Percentiles rank a stretch among this genome's conserved stretches.
Conservation (phyloP, 495 filamentous ascomycete genomes). For the Cladorrhinum samala region DNA sequence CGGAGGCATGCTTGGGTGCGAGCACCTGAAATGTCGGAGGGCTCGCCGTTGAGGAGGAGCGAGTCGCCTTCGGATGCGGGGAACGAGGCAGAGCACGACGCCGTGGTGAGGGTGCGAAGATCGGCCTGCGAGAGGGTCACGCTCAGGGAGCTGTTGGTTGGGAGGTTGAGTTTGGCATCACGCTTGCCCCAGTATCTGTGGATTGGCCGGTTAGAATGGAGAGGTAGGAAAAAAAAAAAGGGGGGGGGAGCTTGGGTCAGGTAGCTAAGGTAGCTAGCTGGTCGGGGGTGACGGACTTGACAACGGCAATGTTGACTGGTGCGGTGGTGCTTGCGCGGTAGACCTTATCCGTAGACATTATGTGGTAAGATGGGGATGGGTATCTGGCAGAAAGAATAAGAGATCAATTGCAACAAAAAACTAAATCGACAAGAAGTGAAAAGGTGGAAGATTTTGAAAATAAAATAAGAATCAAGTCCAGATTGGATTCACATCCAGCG, state of each 20-base stretch:
- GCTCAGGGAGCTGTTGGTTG: slow-evolving; percentile 93
- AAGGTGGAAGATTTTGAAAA: background rate
- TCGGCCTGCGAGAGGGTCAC: slow-evolving; percentile 93
- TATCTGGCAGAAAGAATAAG: background rate
- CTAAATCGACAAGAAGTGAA: background rate
- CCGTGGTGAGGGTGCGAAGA: slow-evolving; percentile 91
- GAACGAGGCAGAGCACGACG: slow-evolving; percentile 78
- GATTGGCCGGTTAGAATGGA: slow-evolving; percentile 12
- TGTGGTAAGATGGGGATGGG: background rate
- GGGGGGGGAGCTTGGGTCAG: slow-evolving; percentile 9
- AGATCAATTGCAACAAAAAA: background rate
- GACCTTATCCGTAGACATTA: slow-evolving; percentile 51
- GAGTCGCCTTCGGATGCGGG: slow-evolving; percentile 54
- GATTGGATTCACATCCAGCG: background rate
- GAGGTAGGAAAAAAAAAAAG: too few species aligned
- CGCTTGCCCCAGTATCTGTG: slow-evolving; percentile 96
- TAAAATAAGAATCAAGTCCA: too few species aligned
- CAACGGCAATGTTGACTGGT: slow-evolving; percentile 97
- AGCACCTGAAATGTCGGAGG: slow-evolving; percentile 77
- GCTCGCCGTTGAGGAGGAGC: slow-evolving; percentile 75
- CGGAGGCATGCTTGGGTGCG: slow-evolving; percentile 88
- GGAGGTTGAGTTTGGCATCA: slow-evolving; percentile 84
- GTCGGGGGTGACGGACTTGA: slow-evolving; percentile 61
- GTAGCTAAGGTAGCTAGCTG: too few species aligned
- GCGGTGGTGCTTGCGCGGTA: slow-evolving; percentile 93